Evolutionary conservation across 1,284 basidiomycete genomes (phyloP).

Genomic region (Trichosporon faecale): DNA sequence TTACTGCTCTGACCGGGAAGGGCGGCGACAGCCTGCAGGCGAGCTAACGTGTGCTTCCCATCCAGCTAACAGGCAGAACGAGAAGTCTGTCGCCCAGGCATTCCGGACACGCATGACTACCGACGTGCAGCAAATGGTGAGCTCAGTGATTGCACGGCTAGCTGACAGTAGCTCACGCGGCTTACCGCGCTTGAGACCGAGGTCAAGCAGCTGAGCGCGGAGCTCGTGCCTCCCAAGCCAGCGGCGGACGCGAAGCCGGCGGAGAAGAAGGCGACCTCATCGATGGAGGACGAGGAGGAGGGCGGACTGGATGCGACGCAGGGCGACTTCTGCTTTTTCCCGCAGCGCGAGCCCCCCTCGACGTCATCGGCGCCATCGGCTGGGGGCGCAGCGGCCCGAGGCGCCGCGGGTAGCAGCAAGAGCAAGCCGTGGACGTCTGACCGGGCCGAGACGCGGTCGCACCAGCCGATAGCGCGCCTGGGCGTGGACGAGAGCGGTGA

Average conservation of each 20-base stretch:
- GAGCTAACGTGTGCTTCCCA: neutral
- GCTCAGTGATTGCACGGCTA: neutral
- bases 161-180: neutral
- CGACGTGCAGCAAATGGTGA: neutral
- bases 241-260: neutral
- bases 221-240: neutral
- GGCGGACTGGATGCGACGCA: slow-evolving; percentile 1
- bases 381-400: neutral
- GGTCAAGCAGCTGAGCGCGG: neutral
- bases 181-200: neutral
- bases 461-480: slow-evolving; percentile 18
- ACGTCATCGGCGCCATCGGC: neutral
- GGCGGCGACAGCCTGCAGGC: neutral
- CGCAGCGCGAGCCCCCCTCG: neutral
- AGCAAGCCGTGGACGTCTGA: neutral
- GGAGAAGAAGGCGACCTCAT: neutral
- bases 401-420: neutral
- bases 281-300: slow-evolving; percentile 8
- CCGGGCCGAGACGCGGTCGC: slow-evolving; percentile 1
- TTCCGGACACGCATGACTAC: neutral
- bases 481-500: slow-evolving; percentile 22
- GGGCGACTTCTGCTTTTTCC: slow-evolving; percentile 7
- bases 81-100: neutral
- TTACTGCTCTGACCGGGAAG: neutral
- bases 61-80: neutral